Evolutionary conservation across 345 rosid species (phyloP).

Genomic region (Hypericum androsaemum): DNA sequence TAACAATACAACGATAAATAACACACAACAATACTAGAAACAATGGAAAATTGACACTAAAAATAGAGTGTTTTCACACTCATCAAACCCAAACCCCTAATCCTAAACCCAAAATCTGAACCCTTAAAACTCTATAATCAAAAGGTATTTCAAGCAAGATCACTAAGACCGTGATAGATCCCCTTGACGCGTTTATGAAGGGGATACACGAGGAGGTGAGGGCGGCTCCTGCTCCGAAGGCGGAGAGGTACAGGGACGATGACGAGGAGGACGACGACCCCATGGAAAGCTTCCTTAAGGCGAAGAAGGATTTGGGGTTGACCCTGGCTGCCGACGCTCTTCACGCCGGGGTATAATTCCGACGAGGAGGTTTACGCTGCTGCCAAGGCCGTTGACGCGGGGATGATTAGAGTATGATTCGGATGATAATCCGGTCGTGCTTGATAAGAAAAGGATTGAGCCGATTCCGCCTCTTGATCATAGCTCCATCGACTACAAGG

Average conservation of each 20-base stretch:
- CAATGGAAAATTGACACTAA: too few relatives aligned
- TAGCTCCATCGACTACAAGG: slow-evolving; percentile 73
- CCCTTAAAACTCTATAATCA: too few relatives aligned
- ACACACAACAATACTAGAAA: too few relatives aligned
- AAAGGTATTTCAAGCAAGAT: too few relatives aligned
- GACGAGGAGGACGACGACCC: slow-evolving; percentile 87
- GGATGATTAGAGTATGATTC: slow-evolving; percentile 87
- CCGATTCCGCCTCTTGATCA: slow-evolving; percentile 82
- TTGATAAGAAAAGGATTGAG: slow-evolving; percentile 81
- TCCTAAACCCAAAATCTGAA: too few relatives aligned
- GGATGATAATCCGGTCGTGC: slow-evolving; percentile 82
- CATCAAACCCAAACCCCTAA: too few relatives aligned
- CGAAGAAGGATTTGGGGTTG: slow-evolving; percentile 86
- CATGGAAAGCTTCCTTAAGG: slow-evolving; percentile 69
- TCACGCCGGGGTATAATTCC: slow-evolving; percentile 81
- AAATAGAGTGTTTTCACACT: too few relatives aligned
- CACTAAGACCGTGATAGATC: slow-evolving; percentile 76
- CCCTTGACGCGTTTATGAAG: slow-evolving; percentile 93
- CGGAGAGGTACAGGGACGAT: slow-evolving; percentile 67
- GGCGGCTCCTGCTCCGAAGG: slow-evolving; percentile 64
- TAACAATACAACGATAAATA: too few relatives aligned
- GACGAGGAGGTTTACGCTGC: slow-evolving; percentile 98
- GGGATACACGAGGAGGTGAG: slow-evolving; percentile 88
- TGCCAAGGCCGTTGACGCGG: slow-evolving; percentile 95
- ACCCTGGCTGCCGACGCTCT: slow-evolving; percentile 84